These are phyloP conservation scores for Plantago rigida DNA, from an alignment of 305 asterid genomes.

Conservation along the genomic window DNA sequence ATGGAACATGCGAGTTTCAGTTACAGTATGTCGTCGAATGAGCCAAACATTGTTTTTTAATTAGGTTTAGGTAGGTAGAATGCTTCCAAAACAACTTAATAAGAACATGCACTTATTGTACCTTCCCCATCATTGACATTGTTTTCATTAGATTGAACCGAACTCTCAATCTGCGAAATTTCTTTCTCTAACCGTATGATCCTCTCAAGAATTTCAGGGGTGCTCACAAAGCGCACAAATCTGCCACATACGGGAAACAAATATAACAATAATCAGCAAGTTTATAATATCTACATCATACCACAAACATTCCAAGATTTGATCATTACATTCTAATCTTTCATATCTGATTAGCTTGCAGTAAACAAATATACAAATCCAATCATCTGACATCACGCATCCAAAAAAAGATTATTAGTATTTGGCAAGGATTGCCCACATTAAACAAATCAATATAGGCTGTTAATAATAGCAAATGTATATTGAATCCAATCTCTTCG, in stretches of 20 bases:
- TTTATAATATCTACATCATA: conserved; percentile 3
- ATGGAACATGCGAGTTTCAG: background rate
- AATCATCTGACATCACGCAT: no score
- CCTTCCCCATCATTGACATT: conserved; percentile 45
- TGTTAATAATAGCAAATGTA: no score
- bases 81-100: background rate
- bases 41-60: background rate
- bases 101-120: conserved; percentile 19
- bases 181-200: conserved; percentile 54
- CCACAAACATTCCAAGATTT: background rate
- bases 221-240: conserved; percentile 72
- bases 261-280: conserved; percentile 5
- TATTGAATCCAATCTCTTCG: no score
- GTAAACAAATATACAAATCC: background rate
- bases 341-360: background rate
- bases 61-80: background rate
- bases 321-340: background rate
- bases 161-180: conserved; percentile 65
- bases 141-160: conserved; percentile 47
- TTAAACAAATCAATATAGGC: no score
- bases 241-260: conserved; percentile 32
- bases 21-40: background rate
- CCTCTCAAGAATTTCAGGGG: conserved; percentile 82
- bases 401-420: no score
- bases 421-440: no score